Evolutionary conservation across 2,329 filamentous ascomycete species (phyloP).

Genomic region (Fusarium albosuccineum): DNA sequence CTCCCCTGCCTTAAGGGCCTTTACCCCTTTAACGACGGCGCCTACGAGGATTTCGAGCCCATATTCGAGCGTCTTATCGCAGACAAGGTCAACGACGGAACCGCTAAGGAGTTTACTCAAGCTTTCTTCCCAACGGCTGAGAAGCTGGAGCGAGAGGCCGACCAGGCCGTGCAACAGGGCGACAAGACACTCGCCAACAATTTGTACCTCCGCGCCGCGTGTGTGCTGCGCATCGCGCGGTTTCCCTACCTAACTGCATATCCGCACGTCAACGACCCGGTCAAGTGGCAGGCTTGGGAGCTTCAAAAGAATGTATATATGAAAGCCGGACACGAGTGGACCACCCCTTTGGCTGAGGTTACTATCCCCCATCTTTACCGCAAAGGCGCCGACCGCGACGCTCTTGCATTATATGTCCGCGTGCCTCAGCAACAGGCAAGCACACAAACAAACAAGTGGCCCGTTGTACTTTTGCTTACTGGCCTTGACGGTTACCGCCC

Average conservation of each 20-base stretch:
- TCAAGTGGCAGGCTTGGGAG: not conserved
- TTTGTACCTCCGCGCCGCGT: no score
- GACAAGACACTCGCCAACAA: no score
- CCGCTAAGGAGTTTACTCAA: no score
- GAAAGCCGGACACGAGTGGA: not conserved
- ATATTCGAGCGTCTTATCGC: no score
- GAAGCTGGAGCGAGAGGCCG: no score
- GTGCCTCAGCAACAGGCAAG: not conserved
- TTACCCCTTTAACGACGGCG: no score
- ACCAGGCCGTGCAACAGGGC: no score
- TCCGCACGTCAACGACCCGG: not conserved
- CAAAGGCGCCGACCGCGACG: not conserved
- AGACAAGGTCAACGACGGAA: no score
- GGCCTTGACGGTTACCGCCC: not conserved
- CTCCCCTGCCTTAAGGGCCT: no score
- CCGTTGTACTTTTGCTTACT: not conserved
- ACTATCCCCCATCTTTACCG: not conserved
- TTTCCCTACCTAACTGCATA: not conserved
- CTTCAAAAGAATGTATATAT: not conserved
- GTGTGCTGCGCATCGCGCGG: no score
- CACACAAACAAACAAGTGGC: not conserved
- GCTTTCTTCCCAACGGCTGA: no score
- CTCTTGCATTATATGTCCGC: not conserved
- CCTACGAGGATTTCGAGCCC: no score
- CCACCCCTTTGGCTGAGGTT: not conserved